Evolutionary conservation across 495 filamentous ascomycete genomes (phyloP).

Genomic region (Penicillium canescens): DNA sequence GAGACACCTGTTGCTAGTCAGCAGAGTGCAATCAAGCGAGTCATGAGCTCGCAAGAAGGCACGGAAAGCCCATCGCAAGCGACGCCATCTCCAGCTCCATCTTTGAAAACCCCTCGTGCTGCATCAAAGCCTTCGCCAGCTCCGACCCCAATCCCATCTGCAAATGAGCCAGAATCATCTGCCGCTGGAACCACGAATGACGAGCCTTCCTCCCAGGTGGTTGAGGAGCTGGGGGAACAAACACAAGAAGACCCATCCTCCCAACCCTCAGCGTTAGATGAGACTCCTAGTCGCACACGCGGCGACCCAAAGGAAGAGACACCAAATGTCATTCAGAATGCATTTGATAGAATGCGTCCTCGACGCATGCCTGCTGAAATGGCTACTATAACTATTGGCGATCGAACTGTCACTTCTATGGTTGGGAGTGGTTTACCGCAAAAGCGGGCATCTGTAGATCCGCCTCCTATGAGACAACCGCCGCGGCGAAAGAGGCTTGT

Average conservation of each 20-base stretch:
- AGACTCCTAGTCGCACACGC: conserved; percentile 7
- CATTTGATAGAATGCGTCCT: conserved; percentile 67
- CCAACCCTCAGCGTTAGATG: conserved; percentile 13
- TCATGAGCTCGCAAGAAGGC: conserved; percentile 21
- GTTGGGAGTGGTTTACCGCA: conserved; percentile 51
- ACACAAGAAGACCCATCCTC: conserved; percentile 7
- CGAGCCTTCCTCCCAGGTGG: not conserved
- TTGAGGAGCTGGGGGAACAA: conserved; percentile 11
- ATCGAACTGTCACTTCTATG: conserved; percentile 67
- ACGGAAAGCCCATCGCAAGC: conserved; percentile 12
- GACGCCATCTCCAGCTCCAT: conserved; percentile 17
- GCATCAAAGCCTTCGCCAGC: not conserved
- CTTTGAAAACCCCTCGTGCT: not conserved
- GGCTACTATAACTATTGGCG: conserved; percentile 88
- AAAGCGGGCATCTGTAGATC: conserved; percentile 31
- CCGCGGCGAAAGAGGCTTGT: conserved; percentile 34
- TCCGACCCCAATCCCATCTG: not conserved
- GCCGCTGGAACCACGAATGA: not conserved
- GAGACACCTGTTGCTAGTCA: conserved; percentile 22
- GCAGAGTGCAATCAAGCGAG: conserved; percentile 29
- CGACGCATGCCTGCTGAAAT: conserved; percentile 66
- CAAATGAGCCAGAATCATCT: conserved; percentile 7
- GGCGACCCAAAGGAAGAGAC: conserved; percentile 21
- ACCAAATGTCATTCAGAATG: conserved; percentile 58
- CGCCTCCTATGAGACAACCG: conserved; percentile 13